Percentiles rank a stretch among this genome's conserved stretches.
These are phyloP conservation scores for Hygrophorus pudorinus DNA, from an alignment of 768 basidiomycete genomes.

Conservation along the genomic window DNA sequence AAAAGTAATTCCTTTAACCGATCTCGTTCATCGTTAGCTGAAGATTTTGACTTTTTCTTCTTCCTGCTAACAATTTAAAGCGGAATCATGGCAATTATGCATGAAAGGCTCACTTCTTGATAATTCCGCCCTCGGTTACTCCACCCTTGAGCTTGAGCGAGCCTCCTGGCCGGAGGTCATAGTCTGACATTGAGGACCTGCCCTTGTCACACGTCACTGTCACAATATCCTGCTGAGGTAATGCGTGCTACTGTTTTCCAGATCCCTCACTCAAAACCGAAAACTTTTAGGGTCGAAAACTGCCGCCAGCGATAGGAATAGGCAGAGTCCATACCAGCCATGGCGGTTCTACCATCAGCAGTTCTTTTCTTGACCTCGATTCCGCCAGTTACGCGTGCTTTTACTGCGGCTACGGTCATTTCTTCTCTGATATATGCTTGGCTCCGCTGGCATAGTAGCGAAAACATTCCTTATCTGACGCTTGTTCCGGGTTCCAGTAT, in stretches of 20 bases:
- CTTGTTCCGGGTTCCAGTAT: conserved; percentile 74
- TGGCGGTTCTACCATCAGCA: conserved; percentile 73
- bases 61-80: conserved; percentile 39
- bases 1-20: conserved; percentile 40
- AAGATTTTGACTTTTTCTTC: conserved; percentile 74
- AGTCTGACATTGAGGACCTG: conserved; percentile 57
- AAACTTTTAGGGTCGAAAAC: conserved; percentile 1
- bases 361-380: conserved; percentile 58
- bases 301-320: background rate
- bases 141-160: conserved; percentile 87
- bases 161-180: conserved; percentile 77
- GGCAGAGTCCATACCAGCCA: conserved; percentile 18
- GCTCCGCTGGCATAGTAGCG: conserved; percentile 44
- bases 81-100: conserved; percentile 8
- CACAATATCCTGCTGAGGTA: conserved; percentile 1
- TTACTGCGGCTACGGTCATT: conserved; percentile 51
- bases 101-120: conserved; percentile 58
- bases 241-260: conserved; percentile 4
- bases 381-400: conserved; percentile 71
- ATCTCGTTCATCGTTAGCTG: conserved; percentile 42
- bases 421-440: conserved; percentile 54
- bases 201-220: conserved; percentile 4
- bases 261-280: background rate
- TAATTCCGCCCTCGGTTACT: conserved; percentile 65
- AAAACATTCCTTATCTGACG: conserved; percentile 55